Base-by-base conservation (phyloP, 257 asterid species). In the Solanum pinnatisectum region DNA sequence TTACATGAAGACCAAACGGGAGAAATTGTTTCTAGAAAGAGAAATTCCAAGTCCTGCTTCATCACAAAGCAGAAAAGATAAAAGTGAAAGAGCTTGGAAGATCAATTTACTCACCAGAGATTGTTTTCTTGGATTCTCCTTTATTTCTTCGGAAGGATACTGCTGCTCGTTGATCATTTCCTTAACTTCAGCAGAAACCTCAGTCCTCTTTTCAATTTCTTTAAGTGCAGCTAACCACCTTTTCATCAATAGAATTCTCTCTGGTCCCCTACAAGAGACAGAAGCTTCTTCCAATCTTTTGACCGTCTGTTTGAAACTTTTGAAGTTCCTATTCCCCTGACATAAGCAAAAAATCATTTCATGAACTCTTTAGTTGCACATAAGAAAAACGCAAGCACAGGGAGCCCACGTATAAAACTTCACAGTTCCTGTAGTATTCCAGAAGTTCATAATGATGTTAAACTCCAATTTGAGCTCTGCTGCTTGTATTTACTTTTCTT, bases 281-380 rank as follows among this genome's bases (percentile, higher is more conserved):
- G 99, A 96, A 87, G 98, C 98, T 91, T 97, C 99, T 89, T 97
- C 99, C 91, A 97, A 91, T 91, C 98, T 93, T 92, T 94, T 96
- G 88, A 96, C 96, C 6, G 98, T 92, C 95, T 95, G 99, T 94
- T 97, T 97, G 90, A 95, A 93, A 92, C 96, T 97, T 92, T 91
- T 97, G 85, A 94, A 40, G 87, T 86, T 95, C 89, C 94, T 93
- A 88, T 93, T 89, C 37, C 92, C 98, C 99, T 97, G 92, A 63
- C 86, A 90, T 86, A 63, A 73, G 32, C 87, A 68, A 1, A 16
- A 46, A 72, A 86, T 46, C 85, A 82, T 30, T 42, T 49, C 27
- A 35, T 46, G 9, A 18, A 27, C 65, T 79, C 84, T 79, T n/a
- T 16, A 79, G 67, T 30, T 27, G n/a, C 12, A 71, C 52, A 37